Percentiles rank a stretch among this genome's conserved stretches.
phyloP scores from a whole-genome alignment of 106 monocot species.

The Agapanthus africanus region DNA sequence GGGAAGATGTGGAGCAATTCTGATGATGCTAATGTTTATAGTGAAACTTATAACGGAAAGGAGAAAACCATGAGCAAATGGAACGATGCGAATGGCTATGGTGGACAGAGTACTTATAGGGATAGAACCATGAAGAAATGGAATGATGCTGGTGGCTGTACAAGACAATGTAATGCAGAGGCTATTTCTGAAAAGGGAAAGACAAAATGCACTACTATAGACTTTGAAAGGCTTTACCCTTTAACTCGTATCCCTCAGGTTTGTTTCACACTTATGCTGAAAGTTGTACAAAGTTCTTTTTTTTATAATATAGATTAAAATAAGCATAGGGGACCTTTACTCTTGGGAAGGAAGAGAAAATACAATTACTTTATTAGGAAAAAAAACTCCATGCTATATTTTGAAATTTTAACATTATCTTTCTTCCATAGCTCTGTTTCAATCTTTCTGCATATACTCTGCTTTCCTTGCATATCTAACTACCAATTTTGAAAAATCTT shows the following conservation, averaged over 20 bases:
- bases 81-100: conserved; percentile 18
- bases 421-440: neutral
- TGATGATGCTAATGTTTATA: too few species aligned
- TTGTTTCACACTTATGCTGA: neutral
- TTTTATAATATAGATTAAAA: neutral
- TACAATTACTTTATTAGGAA: neutral
- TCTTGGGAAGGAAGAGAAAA: neutral
- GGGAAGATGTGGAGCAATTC: conserved; percentile 17
- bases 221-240: conserved; percentile 59
- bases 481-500: conserved; percentile 7
- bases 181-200: conserved; percentile 16
- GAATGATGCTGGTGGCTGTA: neutral
- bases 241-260: conserved; percentile 71
- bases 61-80: neutral
- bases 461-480: neutral
- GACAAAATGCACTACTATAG: conserved; percentile 14
- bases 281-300: neutral
- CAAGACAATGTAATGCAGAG: neutral
- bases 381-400: neutral
- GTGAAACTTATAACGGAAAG: too few species aligned
- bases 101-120: conserved; percentile 65
- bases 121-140: conserved; percentile 19
- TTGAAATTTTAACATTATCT: neutral
- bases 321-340: neutral
- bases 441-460: neutral